Evolutionary conservation across 495 filamentous ascomycete genomes (phyloP).

Genomic region (Clavariopsis aquatica): DNA sequence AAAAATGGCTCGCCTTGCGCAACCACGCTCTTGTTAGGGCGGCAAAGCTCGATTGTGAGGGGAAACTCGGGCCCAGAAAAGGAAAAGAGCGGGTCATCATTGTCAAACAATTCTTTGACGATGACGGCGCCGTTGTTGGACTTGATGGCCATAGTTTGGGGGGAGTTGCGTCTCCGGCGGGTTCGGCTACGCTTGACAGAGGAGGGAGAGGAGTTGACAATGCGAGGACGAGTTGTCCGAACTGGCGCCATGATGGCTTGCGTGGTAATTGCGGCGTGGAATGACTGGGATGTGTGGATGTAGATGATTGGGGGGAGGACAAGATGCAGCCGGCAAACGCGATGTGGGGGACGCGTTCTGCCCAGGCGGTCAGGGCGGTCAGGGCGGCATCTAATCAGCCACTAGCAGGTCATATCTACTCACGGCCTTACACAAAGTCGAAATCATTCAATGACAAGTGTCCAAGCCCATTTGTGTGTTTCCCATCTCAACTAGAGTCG

Average conservation of each 20-base stretch:
- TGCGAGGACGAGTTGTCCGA: background rate
- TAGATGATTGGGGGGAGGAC: background rate
- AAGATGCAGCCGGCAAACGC: background rate
- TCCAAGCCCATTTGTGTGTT: background rate
- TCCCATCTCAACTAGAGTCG: background rate
- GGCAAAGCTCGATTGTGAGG: background rate
- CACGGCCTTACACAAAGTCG: background rate
- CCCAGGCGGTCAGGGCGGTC: background rate
- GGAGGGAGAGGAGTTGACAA: background rate
- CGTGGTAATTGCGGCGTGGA: background rate
- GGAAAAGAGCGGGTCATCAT: background rate
- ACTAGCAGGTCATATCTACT: background rate
- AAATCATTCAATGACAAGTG: background rate
- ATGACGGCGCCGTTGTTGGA: background rate
- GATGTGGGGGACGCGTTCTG: slow-evolving; percentile 5
- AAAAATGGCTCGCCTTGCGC: slow-evolving; percentile 50
- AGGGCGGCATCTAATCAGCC: background rate
- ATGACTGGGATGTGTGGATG: background rate
- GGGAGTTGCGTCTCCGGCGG: slow-evolving; percentile 50
- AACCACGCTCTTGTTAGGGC: slow-evolving; percentile 45
- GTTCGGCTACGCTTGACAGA: slow-evolving; percentile 36
- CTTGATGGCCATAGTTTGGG: slow-evolving; percentile 32
- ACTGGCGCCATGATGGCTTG: background rate
- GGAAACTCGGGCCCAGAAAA: background rate
- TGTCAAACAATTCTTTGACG: background rate